Percentiles rank a stretch among this genome's conserved stretches.
These are phyloP conservation scores for Fremontodendron californicum DNA, from an alignment of 345 rosid species.

Conservation along the genomic window DNA sequence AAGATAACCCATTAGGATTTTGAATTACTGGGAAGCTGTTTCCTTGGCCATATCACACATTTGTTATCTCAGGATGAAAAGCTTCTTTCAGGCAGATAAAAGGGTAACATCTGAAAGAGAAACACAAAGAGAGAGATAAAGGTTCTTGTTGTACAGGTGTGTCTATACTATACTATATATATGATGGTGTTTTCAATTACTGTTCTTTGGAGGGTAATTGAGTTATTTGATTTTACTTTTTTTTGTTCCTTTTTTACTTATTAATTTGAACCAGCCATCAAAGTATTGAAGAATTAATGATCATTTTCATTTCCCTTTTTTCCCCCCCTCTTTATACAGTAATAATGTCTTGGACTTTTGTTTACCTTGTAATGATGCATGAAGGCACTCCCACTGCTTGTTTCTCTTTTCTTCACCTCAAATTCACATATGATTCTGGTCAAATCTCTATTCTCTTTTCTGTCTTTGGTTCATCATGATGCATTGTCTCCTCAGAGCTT, in stretches of 20 bases:
- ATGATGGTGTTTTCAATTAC: no score
- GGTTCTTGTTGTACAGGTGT: conserved; percentile 20
- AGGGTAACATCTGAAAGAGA: not conserved
- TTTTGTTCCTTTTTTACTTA: not conserved
- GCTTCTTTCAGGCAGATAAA: not conserved
- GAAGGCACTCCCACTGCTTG: not conserved
- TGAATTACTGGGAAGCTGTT: not conserved
- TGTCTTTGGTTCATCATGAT: not conserved
- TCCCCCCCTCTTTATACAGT: not conserved
- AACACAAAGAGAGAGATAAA: not conserved
- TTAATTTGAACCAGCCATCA: not conserved
- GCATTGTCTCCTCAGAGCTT: not conserved
- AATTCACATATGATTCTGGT: not conserved
- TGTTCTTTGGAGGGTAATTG: conserved; percentile 5
- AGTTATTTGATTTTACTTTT: not conserved
- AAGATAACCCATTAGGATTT: conserved; percentile 3
- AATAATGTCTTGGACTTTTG: not conserved
- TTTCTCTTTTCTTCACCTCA: not conserved
- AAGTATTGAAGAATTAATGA: conserved; percentile 3
- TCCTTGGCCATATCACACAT: not conserved
- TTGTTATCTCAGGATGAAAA: not conserved
- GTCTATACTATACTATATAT: no score
- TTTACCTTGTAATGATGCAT: not conserved
- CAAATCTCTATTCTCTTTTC: not conserved
- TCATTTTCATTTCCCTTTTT: not conserved